phyloP scores from a whole-genome alignment of 495 filamentous ascomycete genomes.

The Patellaria atrata region DNA sequence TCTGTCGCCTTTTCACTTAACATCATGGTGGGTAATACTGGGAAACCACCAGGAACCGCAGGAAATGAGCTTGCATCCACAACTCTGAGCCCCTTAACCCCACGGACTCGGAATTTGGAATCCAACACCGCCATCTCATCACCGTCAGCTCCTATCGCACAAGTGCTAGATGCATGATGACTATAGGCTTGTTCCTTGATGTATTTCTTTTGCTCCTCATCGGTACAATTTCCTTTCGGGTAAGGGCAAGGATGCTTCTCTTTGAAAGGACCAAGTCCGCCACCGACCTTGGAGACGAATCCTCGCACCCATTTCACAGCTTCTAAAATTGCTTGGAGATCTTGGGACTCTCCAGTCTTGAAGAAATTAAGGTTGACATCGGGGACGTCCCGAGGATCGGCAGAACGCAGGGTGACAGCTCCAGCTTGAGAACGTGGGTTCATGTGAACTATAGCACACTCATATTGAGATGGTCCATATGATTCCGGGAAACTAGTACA shows the following conservation, averaged over 20 bases:
- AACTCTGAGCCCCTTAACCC: constrained; percentile 14
- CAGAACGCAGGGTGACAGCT: constrained; percentile 6
- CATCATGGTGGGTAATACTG: constrained; percentile 14
- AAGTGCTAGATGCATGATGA: constrained; percentile 13
- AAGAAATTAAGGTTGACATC: constrained; percentile 16
- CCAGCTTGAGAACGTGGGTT: constrained; percentile 15
- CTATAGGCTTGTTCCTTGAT: constrained; percentile 15
- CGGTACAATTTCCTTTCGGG: constrained; percentile 13
- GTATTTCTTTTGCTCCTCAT: constrained; percentile 14
- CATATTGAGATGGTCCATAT: constrained; percentile 13
- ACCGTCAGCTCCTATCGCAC: constrained; percentile 8
- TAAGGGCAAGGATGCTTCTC: constrained; percentile 14
- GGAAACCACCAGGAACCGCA: constrained; percentile 14
- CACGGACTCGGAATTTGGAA: constrained; percentile 10
- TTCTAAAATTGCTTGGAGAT: constrained; percentile 11
- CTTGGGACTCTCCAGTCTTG: constrained; percentile 8
- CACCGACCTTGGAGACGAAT: constrained; percentile 9
- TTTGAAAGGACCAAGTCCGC: constrained; percentile 8
- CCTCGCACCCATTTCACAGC: constrained; percentile 14
- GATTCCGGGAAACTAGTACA: constrained; percentile 5
- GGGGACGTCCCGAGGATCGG: constrained; percentile 13
- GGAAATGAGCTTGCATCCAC: constrained; percentile 15
- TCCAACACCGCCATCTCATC: constrained; percentile 9
- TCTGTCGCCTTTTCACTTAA: constrained; percentile 16
- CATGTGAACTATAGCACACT: constrained; percentile 16